Evolutionary conservation across 441 rosid species (phyloP).

Genomic region (Populus tomentosa): DNA sequence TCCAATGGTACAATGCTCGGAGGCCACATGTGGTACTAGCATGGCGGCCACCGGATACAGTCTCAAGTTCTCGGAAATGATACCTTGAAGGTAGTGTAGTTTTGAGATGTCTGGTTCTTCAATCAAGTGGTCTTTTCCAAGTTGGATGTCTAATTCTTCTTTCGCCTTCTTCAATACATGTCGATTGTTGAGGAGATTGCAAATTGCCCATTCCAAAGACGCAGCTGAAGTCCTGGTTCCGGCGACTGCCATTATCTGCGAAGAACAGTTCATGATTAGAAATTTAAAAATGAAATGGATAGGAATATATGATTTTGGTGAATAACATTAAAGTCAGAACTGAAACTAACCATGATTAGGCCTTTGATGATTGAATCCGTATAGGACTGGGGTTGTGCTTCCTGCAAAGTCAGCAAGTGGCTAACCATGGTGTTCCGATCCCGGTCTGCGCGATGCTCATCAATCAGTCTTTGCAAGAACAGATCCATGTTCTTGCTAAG

Average conservation of each 20-base stretch:
- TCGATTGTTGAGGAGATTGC: slow-evolving; percentile 33
- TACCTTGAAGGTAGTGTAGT: slow-evolving; percentile 36
- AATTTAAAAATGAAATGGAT: too few relatives aligned
- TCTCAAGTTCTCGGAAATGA: slow-evolving; percentile 42
- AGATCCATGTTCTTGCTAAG: slow-evolving; percentile 30
- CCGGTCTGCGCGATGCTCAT: slow-evolving; percentile 30
- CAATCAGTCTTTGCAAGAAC: slow-evolving; percentile 43
- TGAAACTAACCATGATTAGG: slow-evolving; percentile 18
- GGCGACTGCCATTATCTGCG: slow-evolving; percentile 21
- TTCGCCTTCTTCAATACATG: slow-evolving; percentile 22
- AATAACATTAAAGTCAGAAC: background rate
- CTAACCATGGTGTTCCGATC: slow-evolving; percentile 23
- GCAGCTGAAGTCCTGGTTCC: slow-evolving; percentile 30
- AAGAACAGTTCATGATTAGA: too few relatives aligned
- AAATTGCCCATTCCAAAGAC: slow-evolving; percentile 38
- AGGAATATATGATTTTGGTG: too few relatives aligned
- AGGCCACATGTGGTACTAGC: slow-evolving; percentile 39
- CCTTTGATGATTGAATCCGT: slow-evolving; percentile 32
- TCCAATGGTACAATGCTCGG: slow-evolving; percentile 33
- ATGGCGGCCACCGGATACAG: slow-evolving; percentile 42
- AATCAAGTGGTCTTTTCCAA: slow-evolving; percentile 26
- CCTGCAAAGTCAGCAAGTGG: slow-evolving; percentile 25
- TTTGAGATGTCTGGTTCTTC: slow-evolving; percentile 46
- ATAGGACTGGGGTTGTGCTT: slow-evolving; percentile 25
- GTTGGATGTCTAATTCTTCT: slow-evolving; percentile 24